Percentiles rank a stretch among this genome's conserved stretches.
Conservation (phyloP, 345 rosid species). For the Salix caprea region DNA sequence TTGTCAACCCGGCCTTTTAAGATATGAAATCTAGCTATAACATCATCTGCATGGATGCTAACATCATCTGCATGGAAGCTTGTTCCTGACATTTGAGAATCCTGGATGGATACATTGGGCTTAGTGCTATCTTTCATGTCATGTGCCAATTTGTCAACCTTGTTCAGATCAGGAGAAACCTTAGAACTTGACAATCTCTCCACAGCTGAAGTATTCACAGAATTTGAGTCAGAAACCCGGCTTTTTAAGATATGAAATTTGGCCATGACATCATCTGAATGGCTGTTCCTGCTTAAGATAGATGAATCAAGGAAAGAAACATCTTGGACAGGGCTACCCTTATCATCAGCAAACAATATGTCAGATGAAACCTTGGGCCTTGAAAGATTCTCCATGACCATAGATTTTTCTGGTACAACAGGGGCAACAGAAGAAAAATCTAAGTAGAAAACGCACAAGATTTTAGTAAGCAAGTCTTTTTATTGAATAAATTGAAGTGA, state of each 20-base stretch:
- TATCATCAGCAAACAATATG: conserved; percentile 5
- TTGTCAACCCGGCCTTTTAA: conserved; percentile 34
- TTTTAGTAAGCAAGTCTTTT: neutral
- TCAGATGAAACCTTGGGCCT: conserved; percentile 12
- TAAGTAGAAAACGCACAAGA: neutral
- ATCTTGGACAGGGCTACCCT: conserved; percentile 3
- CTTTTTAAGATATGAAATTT: conserved; percentile 44
- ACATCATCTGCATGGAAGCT: conserved; percentile 14
- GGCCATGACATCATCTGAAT: conserved; percentile 43
- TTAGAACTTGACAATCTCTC: conserved; percentile 18
- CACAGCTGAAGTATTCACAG: conserved; percentile 4
- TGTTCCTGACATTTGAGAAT: conserved; percentile 18
- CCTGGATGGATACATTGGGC: conserved; percentile 14
- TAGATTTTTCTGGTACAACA: conserved; percentile 15
- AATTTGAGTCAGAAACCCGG: conserved; percentile 17
- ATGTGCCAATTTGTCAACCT: neutral
- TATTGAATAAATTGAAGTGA: conserved; percentile 1
- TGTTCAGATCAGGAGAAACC: neutral
- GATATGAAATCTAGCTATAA: conserved; percentile 46
- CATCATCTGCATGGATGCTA: conserved; percentile 14
- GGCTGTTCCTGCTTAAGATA: conserved; percentile 8
- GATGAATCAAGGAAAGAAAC: conserved; percentile 20
- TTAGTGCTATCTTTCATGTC: neutral
- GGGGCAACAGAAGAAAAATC: conserved; percentile 5
- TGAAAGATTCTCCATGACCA: conserved; percentile 12